phyloP scores from a whole-genome alignment of 2,329 filamentous ascomycete genomes.

The Scolecobasidium constrictum region DNA sequence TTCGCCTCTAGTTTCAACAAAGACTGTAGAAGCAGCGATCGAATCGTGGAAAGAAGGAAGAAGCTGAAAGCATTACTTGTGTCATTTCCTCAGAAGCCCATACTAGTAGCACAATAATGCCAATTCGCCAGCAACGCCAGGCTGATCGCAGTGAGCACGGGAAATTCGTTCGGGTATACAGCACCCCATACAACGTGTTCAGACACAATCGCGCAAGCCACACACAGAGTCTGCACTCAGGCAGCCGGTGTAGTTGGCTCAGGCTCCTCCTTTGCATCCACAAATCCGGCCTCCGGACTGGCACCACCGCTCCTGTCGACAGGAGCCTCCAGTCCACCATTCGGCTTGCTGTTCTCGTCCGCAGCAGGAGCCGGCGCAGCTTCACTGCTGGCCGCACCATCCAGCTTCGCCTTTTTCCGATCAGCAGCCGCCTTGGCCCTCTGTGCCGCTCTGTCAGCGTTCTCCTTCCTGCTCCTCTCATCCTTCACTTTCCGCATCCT shows the following conservation, averaged over 20 bases:
- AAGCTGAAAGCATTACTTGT: too few species aligned
- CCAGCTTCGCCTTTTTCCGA: conserved; percentile 3
- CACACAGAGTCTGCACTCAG: too few species aligned
- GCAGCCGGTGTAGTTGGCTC: neutral
- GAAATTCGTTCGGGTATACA: too few species aligned
- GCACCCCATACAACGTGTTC: too few species aligned
- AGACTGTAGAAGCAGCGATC: too few species aligned
- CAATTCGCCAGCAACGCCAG: too few species aligned
- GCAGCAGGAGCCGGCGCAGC: neutral
- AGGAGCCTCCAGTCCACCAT: neutral
- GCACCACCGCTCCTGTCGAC: neutral
- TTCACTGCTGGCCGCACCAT: neutral
- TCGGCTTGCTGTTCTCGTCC: neutral
- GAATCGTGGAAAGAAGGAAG: too few species aligned
- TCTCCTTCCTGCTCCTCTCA: conserved; percentile 72
- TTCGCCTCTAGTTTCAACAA: too few species aligned
- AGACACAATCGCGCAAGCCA: too few species aligned
- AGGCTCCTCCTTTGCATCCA: conserved; percentile 6
- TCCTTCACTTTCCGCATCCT: conserved; percentile 74
- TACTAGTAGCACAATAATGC: too few species aligned
- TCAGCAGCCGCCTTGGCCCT: conserved; percentile 17
- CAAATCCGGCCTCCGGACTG: neutral
- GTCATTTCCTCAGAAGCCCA: too few species aligned
- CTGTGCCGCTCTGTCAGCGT: conserved; percentile 38
- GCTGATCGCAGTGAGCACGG: too few species aligned